Conservation (phyloP, 208 protist species). For the Crithidia bombi region DNA sequence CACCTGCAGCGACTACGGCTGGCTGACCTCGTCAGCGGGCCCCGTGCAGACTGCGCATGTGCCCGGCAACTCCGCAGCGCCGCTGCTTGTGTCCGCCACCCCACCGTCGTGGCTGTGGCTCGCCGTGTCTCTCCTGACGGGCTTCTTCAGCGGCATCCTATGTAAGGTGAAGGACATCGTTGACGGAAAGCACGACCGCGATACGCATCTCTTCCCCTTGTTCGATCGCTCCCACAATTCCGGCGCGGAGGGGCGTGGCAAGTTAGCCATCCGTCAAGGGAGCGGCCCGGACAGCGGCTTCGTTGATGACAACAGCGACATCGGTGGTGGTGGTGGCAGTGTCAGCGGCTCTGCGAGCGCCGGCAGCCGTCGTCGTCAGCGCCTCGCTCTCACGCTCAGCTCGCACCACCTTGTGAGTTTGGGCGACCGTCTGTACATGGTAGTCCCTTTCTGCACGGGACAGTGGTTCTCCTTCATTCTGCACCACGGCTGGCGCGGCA, state of each 20-base stretch:
- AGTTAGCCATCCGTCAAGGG: background rate
- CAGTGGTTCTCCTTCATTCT: slow-evolving; percentile 88
- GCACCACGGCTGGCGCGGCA: slow-evolving; percentile 75
- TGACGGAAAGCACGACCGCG: slow-evolving; percentile 58
- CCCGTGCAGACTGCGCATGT: slow-evolving; percentile 13
- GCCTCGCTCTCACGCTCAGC: slow-evolving; percentile 13
- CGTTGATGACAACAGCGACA: background rate
- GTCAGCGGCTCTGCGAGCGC: no score
- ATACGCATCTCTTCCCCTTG: slow-evolving; percentile 37
- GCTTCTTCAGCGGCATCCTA: slow-evolving; percentile 74
- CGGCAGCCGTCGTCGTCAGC: slow-evolving; percentile 9
- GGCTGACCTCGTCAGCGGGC: slow-evolving; percentile 44
- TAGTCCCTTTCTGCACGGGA: slow-evolving; percentile 84
- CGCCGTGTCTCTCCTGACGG: slow-evolving; percentile 68
- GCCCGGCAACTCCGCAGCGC: background rate
- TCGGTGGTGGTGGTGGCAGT: background rate
- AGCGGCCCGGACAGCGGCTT: background rate
- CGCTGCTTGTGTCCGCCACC: slow-evolving; percentile 6
- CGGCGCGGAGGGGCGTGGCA: background rate
- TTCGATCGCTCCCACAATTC: slow-evolving; percentile 25
- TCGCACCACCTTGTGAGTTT: slow-evolving; percentile 52
- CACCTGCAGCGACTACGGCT: slow-evolving; percentile 60
- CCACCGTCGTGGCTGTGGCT: slow-evolving; percentile 69
- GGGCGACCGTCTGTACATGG: slow-evolving; percentile 77
- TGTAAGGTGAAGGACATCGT: slow-evolving; percentile 85